Percentiles rank a stretch among this genome's conserved stretches.
Conservation (phyloP, 139 green algal genomes). For the Volvox reticuliferus region DNA sequence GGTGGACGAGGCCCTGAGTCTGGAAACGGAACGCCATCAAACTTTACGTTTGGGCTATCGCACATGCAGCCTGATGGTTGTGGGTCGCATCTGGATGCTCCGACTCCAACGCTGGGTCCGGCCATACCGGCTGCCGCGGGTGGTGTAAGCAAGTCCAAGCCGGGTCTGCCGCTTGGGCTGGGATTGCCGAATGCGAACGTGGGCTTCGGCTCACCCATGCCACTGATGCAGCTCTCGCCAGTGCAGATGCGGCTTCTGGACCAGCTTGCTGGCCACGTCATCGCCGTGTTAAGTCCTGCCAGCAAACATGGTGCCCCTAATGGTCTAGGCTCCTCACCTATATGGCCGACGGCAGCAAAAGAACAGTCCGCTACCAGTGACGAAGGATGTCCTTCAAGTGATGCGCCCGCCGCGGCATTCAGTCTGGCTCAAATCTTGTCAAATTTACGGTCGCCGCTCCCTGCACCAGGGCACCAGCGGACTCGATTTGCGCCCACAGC, state of each 20-base stretch:
- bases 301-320: background rate
- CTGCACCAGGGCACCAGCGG: background rate
- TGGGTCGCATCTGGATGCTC: background rate
- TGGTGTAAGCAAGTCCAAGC: no score
- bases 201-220: conserved; percentile 5
- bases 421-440: background rate
- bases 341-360: background rate
- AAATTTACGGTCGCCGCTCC: background rate
- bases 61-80: background rate
- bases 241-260: conserved; percentile 28
- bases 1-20: background rate
- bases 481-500: background rate
- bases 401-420: background rate
- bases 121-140: background rate
- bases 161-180: no score
- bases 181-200: background rate
- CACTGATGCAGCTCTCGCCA: conserved; percentile 7
- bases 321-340: background rate
- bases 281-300: background rate
- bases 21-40: background rate
- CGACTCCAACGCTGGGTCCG: background rate
- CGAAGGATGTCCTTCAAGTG: background rate
- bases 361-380: background rate
- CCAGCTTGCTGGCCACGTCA: background rate
- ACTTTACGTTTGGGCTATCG: conserved; percentile 5